Evolutionary conservation across 2,329 filamentous ascomycete species (phyloP).

Genomic region (Albophoma yamanashiensis): DNA sequence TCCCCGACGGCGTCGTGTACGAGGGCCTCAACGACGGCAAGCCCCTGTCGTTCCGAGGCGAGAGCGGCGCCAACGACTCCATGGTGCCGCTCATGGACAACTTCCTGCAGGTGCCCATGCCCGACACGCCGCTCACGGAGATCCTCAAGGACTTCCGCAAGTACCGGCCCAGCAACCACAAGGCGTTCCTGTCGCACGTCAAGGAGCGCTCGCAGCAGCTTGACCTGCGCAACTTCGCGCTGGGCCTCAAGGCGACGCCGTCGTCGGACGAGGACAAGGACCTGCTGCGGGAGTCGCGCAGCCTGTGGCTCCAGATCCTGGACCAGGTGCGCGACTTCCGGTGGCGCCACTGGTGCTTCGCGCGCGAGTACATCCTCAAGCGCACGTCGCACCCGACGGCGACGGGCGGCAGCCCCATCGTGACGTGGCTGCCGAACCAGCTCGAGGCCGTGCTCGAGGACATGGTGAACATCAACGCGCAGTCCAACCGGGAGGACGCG

Average conservation of each 20-base stretch:
- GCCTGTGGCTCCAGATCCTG: constrained; percentile 53
- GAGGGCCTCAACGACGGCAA: constrained; percentile 64
- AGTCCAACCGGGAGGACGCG: constrained; percentile 25
- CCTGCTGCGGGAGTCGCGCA: constrained; percentile 41
- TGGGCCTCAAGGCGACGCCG: constrained; percentile 19
- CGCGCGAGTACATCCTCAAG: constrained; percentile 75
- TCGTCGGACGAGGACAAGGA: constrained; percentile 19
- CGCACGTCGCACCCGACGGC: constrained; percentile 66
- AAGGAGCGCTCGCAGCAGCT: constrained; percentile 35
- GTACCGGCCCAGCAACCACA: constrained; percentile 83
- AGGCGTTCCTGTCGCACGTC: constrained; percentile 71
- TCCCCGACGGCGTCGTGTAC: constrained; percentile 83
- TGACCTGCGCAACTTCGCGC: constrained; percentile 48
- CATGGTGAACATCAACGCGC: constrained; percentile 50
- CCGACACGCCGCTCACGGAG: constrained; percentile 74
- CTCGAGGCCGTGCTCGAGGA: constrained; percentile 61
- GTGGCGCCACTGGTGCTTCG: constrained; percentile 81
- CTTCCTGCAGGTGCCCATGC: constrained; percentile 78
- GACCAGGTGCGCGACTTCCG: constrained; percentile 73
- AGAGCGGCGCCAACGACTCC: constrained; percentile 88
- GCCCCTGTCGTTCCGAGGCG: constrained; percentile 76
- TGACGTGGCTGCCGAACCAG: constrained; percentile 79
- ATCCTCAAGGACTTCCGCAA: constrained; percentile 83
- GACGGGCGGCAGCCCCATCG: constrained; percentile 71
- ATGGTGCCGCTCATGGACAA: constrained; percentile 90